Percentiles rank a stretch among this genome's conserved stretches.
These are phyloP conservation scores for Drechslerella coelobrocha DNA, from an alignment of 2,329 filamentous ascomycete species.

Conservation along the genomic window DNA sequence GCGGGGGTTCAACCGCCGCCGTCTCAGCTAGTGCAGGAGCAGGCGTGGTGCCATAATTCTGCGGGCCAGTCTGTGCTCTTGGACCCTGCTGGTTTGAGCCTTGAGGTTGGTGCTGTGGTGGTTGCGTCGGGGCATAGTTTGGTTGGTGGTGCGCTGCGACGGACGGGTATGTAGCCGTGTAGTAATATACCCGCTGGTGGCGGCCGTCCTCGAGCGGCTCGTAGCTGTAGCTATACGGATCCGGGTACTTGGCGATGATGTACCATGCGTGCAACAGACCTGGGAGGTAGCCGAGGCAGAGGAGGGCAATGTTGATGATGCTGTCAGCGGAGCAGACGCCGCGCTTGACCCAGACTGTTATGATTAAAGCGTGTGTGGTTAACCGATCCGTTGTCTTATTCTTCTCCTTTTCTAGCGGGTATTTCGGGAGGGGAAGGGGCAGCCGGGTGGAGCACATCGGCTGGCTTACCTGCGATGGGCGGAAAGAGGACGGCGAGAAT, in stretches of 20 bases:
- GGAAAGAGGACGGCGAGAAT: conserved; percentile 71
- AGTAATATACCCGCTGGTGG: conserved; percentile 78
- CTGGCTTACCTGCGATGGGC: conserved; percentile 67
- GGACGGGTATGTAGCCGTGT: conserved; percentile 66
- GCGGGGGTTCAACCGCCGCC: conserved; percentile 41
- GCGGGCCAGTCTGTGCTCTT: conserved; percentile 56
- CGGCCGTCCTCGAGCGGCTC: conserved; percentile 67
- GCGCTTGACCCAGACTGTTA: conserved; percentile 89
- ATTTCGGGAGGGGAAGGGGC: conserved; percentile 8
- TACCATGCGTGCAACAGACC: conserved; percentile 97
- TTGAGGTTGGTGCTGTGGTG: conserved; percentile 54
- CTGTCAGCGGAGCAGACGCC: conserved; percentile 92
- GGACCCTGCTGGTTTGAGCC: conserved; percentile 50
- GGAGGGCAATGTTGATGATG: conserved; percentile 93
- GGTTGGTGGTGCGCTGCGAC: conserved; percentile 56
- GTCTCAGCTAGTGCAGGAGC: conserved; percentile 52
- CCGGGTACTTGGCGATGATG: conserved; percentile 90
- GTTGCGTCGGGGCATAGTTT: conserved; percentile 57
- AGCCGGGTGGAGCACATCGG: conserved; percentile 9
- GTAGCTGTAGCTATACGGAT: conserved; percentile 72
- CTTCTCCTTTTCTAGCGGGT: too few species aligned
- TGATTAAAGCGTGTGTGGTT: conserved; percentile 56
- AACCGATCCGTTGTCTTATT: conserved; percentile 50
- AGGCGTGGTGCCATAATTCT: conserved; percentile 57
- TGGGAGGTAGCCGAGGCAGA: conserved; percentile 77